phyloP scores from a whole-genome alignment of 805 yeast genomes.

The Candida hispaniensis region DNA sequence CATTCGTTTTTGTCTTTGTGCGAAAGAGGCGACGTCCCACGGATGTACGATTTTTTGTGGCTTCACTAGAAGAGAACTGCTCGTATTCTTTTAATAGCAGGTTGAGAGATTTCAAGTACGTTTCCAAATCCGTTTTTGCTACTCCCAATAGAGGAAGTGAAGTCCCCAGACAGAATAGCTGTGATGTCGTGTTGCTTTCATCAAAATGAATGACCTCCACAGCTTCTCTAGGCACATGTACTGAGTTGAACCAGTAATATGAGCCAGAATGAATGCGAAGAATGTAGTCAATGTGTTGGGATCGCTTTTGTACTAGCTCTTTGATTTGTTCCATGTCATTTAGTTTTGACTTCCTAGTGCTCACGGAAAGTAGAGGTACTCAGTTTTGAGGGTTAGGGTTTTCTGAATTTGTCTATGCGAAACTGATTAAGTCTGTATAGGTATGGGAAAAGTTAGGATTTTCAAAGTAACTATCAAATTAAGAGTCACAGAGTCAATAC shows the following conservation, averaged over 20 bases:
- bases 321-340: slow-evolving; percentile 17
- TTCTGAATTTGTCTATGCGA: too few species aligned
- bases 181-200: slow-evolving; percentile 16
- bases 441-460: too few species aligned
- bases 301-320: slow-evolving; percentile 21
- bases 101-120: slow-evolving; percentile 18
- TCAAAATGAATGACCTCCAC: slow-evolving; percentile 18
- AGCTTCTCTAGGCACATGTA: slow-evolving; percentile 17
- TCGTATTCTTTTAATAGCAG: slow-evolving; percentile 21
- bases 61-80: slow-evolving; percentile 16
- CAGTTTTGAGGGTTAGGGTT: too few species aligned
- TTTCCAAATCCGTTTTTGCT: slow-evolving; percentile 16
- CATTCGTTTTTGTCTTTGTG: slow-evolving; percentile 19
- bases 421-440: too few species aligned
- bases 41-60: slow-evolving; percentile 19
- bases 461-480: too few species aligned
- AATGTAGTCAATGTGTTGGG: slow-evolving; percentile 19
- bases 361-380: too few species aligned
- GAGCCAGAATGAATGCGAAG: slow-evolving; percentile 19
- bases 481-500: too few species aligned
- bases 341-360: too few species aligned
- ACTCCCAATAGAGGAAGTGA: slow-evolving; percentile 18
- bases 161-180: slow-evolving; percentile 22
- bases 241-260: slow-evolving; percentile 20
- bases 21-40: slow-evolving; percentile 22